Conservation (phyloP, 441 rosid species). For the Populus trichocarpa region DNA sequence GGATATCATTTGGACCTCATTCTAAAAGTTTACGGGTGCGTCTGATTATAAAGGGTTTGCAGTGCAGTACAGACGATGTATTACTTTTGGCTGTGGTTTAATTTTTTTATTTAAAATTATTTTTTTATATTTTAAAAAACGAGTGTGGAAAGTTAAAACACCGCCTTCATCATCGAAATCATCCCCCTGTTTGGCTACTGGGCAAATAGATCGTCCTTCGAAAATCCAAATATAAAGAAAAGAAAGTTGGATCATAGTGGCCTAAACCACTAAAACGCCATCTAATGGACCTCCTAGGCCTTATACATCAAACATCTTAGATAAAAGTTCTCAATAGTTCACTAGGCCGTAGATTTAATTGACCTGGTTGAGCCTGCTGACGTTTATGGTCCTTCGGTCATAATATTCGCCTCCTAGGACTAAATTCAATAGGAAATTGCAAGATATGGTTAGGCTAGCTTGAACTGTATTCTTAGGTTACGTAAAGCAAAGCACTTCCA, state of each 20-base stretch:
- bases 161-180: too few species aligned
- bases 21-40: constrained; percentile 8
- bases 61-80: neutral
- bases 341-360: too few species aligned
- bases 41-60: neutral
- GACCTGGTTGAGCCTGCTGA: too few species aligned
- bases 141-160: too few species aligned
- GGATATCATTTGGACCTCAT: neutral
- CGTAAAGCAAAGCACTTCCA: neutral
- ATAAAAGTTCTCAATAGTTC: neutral
- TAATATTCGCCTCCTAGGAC: too few species aligned
- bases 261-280: neutral
- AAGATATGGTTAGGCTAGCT: neutral
- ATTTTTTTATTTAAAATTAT: too few species aligned
- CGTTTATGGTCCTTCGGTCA: too few species aligned
- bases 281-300: neutral
- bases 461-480: neutral
- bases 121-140: too few species aligned
- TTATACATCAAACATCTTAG: neutral
- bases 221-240: neutral
- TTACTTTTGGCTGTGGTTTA: too few species aligned
- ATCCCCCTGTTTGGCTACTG: neutral
- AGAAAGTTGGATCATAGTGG: neutral
- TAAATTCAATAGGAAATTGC: too few species aligned
- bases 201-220: neutral